Evolutionary conservation across 164 flowering plant genomes (phyloP), one percentile per base, ranked within the genome.

Genomic region (Liriodendron chinense): DNA sequence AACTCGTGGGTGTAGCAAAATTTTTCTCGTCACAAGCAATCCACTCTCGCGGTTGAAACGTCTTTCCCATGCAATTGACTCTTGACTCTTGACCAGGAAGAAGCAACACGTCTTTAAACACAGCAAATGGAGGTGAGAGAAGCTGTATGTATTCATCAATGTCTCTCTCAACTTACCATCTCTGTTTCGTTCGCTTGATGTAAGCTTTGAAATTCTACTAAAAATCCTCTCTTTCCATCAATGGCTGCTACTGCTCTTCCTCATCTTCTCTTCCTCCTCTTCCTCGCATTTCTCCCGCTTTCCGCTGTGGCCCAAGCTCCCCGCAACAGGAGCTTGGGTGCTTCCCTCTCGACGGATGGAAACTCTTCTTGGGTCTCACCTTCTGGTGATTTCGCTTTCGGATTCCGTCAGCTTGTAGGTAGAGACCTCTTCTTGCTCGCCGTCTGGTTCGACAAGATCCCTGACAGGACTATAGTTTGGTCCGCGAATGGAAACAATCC

Each of bases 351-450:
- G 48, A 20, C 20, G n/a, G 73, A 74, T 10, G 18, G 25, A n/a
- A 76, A 74, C 65, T 76, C 83, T 9, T 70, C 83, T 20, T 84
- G 84, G 84, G 3, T 1, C 25, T 82, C 84, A 3, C 78, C 83
- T 6, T 74, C 78, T 4, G 81, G 83, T 2, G 80, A 84, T 9
- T 82, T 82, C 59, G 80, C 82, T 18, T 82, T 84, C 20, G 86
- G 86, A 5, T 84, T 84, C 76, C 73, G 76, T 22, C 64, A 20
- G 7, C 43, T 80, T 49, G 9, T 48, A 5, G 20, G 12, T 3
- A 72, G 69, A 18, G 65, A 24, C 14, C n/a, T 20, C 16, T 76
- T 76, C 71, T 70, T 79, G n/a, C 75, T 78, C 2, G 86, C 82
- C 5, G 76, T 84, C 61, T 81, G 84, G 81, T 81, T 77, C 50